Evolutionary conservation across 2,329 filamentous ascomycete genomes (phyloP).

Genomic region (Fusarium sp.): DNA sequence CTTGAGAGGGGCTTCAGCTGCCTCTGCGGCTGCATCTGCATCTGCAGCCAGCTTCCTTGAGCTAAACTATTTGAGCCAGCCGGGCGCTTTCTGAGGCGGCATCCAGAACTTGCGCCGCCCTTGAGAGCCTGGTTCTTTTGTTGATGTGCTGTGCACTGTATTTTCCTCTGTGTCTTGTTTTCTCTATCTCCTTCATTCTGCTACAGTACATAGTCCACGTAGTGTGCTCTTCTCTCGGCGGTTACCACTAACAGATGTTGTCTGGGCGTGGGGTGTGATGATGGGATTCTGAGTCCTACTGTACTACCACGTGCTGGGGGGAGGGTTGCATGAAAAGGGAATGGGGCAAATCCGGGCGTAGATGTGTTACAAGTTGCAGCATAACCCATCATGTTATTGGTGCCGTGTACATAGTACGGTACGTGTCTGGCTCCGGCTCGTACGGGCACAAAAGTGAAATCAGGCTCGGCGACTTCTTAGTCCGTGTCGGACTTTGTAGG

Average conservation of each 20-base stretch:
- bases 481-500: neutral
- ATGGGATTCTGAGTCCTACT: conserved; percentile 6
- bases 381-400: conserved; percentile 23
- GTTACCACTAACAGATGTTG: conserved; percentile 16
- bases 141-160: conserved; percentile 7
- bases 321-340: conserved; percentile 27
- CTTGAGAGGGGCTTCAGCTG: conserved; percentile 37
- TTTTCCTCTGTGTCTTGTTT: neutral
- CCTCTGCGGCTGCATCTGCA: conserved; percentile 2
- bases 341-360: conserved; percentile 13
- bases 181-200: neutral
- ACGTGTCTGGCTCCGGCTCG: conserved; percentile 3
- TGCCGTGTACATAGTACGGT: neutral
- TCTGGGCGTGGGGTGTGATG: neutral
- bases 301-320: conserved; percentile 30
- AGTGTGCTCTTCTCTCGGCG: conserved; percentile 9
- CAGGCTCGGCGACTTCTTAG: conserved; percentile 10
- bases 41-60: conserved; percentile 24
- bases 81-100: conserved; percentile 15
- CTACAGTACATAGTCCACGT: neutral
- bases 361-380: conserved; percentile 19
- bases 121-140: conserved; percentile 11
- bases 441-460: neutral
- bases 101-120: conserved; percentile 23
- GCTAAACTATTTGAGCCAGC: conserved; percentile 10